Evolutionary conservation across 2,329 filamentous ascomycete genomes (phyloP), one percentile per base, ranked within the genome.

Genomic region (Penicillium sp.): DNA sequence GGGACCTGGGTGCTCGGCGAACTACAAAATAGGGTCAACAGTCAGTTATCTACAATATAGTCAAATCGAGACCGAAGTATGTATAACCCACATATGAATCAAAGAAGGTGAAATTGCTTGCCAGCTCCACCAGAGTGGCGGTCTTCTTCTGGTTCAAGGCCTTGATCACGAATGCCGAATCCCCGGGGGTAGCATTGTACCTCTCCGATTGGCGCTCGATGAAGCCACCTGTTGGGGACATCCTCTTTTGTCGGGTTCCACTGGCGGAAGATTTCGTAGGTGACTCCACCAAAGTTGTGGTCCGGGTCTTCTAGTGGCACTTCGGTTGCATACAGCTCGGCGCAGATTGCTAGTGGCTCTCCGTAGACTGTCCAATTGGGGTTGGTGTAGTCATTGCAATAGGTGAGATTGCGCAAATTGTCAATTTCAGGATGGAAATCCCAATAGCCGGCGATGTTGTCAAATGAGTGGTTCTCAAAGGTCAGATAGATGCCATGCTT

Each of bases 391-490:
- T 74, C 67, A 55, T 76, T 76, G 63, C 73, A 76, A 66, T 68
- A 75, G 10, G 56, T 56, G 48, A 65, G 65, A 45, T 71, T 69
- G 49, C 63, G 61, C 40, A 73, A 59, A 58, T 75, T 74, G 65
- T 77, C 73, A 41, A 76, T 75, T 29, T 73, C 70, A 0, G 64
- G 62, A 54, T 74, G 64, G 54, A 74, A 75, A 58, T 72, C 66
- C 69, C 73, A 77, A 61, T 73, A 75, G 21, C 74, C 74, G 10
- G 72, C 72, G 35, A 77, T 74, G 62, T 76, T 77, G 62, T 77
- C 74, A 53, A 77, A 75, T 12, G 69, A 74, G 60, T 74, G 73
- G 58, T 77, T 77, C 60, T 76, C 73, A 61, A 74, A 67, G 53
- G 74, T 74, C 21, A 76, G 61, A 51, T 74, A 74, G 46, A 76